Evolutionary conservation across 2,329 filamentous ascomycete species (phyloP).

Genomic region (Hirsutella rhossiliensis): DNA sequence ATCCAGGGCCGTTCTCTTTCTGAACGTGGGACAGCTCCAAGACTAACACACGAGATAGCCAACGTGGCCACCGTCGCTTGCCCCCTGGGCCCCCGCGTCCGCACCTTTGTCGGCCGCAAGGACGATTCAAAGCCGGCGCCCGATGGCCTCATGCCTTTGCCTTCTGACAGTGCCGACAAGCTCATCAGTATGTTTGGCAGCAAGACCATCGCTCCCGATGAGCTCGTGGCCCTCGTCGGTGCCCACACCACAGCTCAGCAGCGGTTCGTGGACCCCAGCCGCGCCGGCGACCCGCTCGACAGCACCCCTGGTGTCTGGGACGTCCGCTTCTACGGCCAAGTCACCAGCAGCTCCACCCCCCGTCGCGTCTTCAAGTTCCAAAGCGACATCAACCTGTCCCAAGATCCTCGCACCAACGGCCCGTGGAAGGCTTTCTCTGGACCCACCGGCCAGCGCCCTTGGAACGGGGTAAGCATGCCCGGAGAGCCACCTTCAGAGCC

Average conservation of each 20-base stretch:
- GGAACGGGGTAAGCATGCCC: conserved; percentile 21
- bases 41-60: conserved; percentile 2
- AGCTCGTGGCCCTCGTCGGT: conserved; percentile 39
- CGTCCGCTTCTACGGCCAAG: conserved; percentile 32
- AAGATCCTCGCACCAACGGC: conserved; percentile 17
- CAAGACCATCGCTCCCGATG: conserved; percentile 36
- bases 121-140: conserved; percentile 27
- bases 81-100: conserved; percentile 29
- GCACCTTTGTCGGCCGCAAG: conserved; percentile 35
- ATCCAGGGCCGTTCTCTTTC: no score
- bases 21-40: not conserved
- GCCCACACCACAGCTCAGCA: conserved; percentile 38
- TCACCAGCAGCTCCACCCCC: conserved; percentile 14
- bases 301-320: conserved; percentile 40
- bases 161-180: conserved; percentile 25
- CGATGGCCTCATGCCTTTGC: conserved; percentile 27
- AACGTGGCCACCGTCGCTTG: conserved; percentile 31
- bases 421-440: conserved; percentile 24
- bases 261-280: conserved; percentile 23
- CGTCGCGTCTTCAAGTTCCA: conserved; percentile 24
- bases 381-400: conserved; percentile 25
- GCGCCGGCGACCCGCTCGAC: conserved; percentile 33
- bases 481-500: no score
- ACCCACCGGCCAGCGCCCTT: conserved; percentile 18
- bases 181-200: conserved; percentile 33